A percentile compares a stretch with the other conserved stretches of the same genome.
Conservation (phyloP, 495 filamentous ascomycete species). For the Penicillium macrosclerotiorum region DNA sequence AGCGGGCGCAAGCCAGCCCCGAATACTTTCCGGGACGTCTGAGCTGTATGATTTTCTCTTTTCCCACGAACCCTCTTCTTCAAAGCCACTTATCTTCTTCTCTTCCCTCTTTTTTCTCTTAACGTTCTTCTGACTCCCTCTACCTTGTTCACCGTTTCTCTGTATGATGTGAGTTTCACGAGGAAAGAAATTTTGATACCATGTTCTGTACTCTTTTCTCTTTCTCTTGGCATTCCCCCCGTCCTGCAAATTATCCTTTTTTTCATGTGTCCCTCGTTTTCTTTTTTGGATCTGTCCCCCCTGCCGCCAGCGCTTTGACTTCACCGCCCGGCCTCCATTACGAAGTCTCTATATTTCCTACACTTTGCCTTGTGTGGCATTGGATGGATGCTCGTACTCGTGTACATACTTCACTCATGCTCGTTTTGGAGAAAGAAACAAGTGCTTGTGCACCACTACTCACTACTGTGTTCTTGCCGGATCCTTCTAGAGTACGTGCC, state of each 20-base stretch:
- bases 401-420: too few species aligned
- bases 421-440: too few species aligned
- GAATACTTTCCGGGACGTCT: constrained; percentile 35
- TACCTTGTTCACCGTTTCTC: neutral
- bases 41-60: constrained; percentile 15
- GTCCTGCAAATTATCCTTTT: neutral
- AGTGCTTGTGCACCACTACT: too few species aligned
- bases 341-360: too few species aligned
- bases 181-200: constrained; percentile 14
- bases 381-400: too few species aligned
- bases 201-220: constrained; percentile 2
- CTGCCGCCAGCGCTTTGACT: too few species aligned
- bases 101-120: constrained; percentile 4
- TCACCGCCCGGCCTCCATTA: too few species aligned
- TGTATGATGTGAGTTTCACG: neutral
- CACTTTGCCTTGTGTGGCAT: too few species aligned
- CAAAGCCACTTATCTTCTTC: constrained; percentile 11
- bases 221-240: neutral
- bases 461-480: too few species aligned
- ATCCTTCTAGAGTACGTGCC: too few species aligned
- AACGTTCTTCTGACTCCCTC: neutral
- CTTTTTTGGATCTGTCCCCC: too few species aligned
- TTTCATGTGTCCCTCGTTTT: too few species aligned
- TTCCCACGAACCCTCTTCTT: constrained; percentile 2
- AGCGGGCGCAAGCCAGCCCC: constrained; percentile 39